Evolutionary conservation across 768 basidiomycete genomes (phyloP).

Genomic region (Tricholoma sp.): DNA sequence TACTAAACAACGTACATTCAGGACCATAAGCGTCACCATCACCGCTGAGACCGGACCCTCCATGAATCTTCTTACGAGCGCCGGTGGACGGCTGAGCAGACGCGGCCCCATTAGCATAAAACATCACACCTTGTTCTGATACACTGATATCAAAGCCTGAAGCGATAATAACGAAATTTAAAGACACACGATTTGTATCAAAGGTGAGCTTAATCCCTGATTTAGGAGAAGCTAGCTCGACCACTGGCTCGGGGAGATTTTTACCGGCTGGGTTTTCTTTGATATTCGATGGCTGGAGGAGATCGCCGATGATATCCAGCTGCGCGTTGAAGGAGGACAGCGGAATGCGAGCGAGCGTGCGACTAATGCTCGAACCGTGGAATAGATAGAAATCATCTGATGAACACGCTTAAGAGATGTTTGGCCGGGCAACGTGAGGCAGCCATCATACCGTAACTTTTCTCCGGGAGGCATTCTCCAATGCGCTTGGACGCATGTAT

Average conservation of each 20-base stretch:
- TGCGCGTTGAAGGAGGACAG: conserved; percentile 37
- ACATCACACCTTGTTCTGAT: conserved; percentile 69
- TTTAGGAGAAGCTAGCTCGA: conserved; percentile 48
- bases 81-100: conserved; percentile 41
- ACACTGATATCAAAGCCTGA: background rate
- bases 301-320: conserved; percentile 42
- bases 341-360: background rate
- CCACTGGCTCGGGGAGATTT: conserved; percentile 35
- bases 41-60: conserved; percentile 55
- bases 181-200: conserved; percentile 61
- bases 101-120: conserved; percentile 67
- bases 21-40: conserved; percentile 55
- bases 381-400: conserved; percentile 67
- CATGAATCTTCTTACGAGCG: conserved; percentile 69
- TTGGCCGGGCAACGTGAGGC: background rate
- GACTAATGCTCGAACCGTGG: conserved; percentile 27
- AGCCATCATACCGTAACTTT: conserved; percentile 50
- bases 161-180: background rate
- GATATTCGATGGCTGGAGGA: conserved; percentile 32
- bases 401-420: background rate
- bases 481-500: conserved; percentile 47
- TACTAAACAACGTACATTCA: conserved; percentile 38
- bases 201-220: conserved; percentile 60
- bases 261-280: conserved; percentile 6
- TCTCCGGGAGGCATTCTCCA: conserved; percentile 50